Evolutionary conservation across 176 grass and related monocot species (phyloP).

Genomic region (Bolboschoenus planiculmis): DNA sequence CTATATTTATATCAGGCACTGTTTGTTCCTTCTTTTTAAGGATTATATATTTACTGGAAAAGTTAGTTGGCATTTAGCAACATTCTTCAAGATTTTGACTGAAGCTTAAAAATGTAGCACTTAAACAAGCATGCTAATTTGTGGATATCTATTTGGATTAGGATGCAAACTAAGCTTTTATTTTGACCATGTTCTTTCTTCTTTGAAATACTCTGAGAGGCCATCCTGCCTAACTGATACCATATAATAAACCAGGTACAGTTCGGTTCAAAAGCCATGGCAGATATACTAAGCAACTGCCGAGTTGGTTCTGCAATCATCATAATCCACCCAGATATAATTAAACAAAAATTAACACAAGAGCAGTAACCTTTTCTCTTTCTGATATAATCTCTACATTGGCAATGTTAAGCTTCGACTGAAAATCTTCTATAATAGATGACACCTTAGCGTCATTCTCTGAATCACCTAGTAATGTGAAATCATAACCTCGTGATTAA

Average conservation of each 20-base stretch:
- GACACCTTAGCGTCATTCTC: constrained; percentile 31
- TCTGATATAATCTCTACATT: constrained; percentile 34
- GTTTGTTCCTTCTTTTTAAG: too few relatives aligned
- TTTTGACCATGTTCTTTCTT: neutral
- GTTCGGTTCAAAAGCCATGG: neutral
- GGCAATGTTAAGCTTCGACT: constrained; percentile 40
- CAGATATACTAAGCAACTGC: neutral
- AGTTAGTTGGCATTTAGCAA: neutral
- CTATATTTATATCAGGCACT: too few relatives aligned
- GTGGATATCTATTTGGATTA: neutral
- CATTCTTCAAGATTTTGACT: too few relatives aligned
- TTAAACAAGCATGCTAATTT: neutral
- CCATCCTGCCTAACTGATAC: neutral
- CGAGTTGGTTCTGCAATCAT: neutral
- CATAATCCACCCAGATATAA: neutral
- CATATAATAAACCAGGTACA: neutral
- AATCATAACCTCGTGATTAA: constrained; percentile 3
- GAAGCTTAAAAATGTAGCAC: neutral
- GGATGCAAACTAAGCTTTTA: neutral
- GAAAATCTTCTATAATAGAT: constrained; percentile 43
- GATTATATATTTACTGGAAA: neutral
- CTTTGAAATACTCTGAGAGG: neutral
- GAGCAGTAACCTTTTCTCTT: constrained; percentile 49
- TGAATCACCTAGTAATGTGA: constrained; percentile 25
- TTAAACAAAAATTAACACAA: neutral